Evolutionary conservation across 768 basidiomycete genomes (phyloP), one percentile per base, ranked within the genome.

Genomic region (Rhizopogon roseolus): DNA sequence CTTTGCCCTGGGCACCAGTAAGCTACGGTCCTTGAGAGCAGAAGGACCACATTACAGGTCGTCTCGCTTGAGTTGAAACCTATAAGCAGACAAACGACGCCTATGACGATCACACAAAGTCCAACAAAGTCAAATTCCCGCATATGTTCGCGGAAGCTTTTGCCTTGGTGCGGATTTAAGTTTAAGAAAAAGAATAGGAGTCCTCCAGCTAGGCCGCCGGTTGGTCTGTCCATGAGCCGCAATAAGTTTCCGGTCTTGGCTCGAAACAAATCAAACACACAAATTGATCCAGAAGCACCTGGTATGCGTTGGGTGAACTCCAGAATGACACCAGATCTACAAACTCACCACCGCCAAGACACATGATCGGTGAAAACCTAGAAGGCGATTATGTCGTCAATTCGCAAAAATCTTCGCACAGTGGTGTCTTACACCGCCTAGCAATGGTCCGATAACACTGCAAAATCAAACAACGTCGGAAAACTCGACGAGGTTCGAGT

Each of bases 391-490:
- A 17, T 13, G 34, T 54, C 4, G 49, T 50, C n/a, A 50, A 49
- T 14, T 27, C 16, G 19, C 6, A 28, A 14, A 40, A 27, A 25
- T 5, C 16, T 17, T 14, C 34, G 32, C 14, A 51, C 16, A 8
- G 16, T 19, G 14, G 27, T 37, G 29, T 10, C 68, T 37, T 49
- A 72, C 72, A 4, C 72, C 72, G 7, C 72, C 71, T 17, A 73
- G 45, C 9, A 81, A 63, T 2, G 79, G 80, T 10, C 78, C 79
- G 6, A 76, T 42, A 4, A 75, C 72, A 49, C 72, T 72, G 48
- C 28, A 13, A 29, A 32, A 41, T 29, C 34, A 5, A 27, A 19
- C 28, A 19, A 9, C 19, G 19, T 25, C 8, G 45, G 17, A n/a
- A 36, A 36, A 5, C 17, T 48, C 3, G 8, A 36, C 8, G 13